Conservation (phyloP, 2,329 filamentous ascomycete genomes). For the Aspergillus arachidicola region DNA sequence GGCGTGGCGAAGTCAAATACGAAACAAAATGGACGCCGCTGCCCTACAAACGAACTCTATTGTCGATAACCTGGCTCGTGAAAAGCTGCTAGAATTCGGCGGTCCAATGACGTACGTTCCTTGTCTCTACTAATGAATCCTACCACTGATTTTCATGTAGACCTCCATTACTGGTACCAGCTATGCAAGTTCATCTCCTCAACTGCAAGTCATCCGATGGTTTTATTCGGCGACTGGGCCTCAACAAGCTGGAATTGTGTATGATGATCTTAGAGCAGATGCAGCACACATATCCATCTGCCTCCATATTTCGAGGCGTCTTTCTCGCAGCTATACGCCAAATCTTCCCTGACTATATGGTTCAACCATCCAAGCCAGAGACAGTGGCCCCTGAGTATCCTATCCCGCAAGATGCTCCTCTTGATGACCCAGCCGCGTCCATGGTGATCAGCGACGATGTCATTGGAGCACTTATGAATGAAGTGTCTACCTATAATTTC, state of each 20-base stretch:
- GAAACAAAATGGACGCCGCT: conserved; percentile 26
- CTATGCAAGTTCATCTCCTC: conserved; percentile 31
- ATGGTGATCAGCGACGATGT: conserved; percentile 8
- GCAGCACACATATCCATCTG: conserved; percentile 21
- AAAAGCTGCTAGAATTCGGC: conserved; percentile 25
- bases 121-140: not conserved
- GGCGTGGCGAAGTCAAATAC: conserved; percentile 26
- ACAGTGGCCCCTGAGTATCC: not conserved
- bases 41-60: conserved; percentile 31
- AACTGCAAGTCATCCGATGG: conserved; percentile 25
- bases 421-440: not conserved
- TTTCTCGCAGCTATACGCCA: conserved; percentile 16
- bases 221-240: conserved; percentile 20
- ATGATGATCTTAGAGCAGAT: conserved; percentile 27
- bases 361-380: not conserved
- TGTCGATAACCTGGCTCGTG: conserved; percentile 29
- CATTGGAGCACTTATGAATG: conserved; percentile 9
- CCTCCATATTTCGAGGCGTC: conserved; percentile 15
- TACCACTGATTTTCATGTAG: not conserved
- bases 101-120: conserved; percentile 9
- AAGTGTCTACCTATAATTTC: conserved; percentile 10
- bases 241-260: conserved; percentile 26
- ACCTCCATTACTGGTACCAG: conserved; percentile 23
- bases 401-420: not conserved
- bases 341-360: conserved; percentile 4